Base-by-base conservation (phyloP, 1,139 yeast species). In the Blastobotrys buckinghamii region DNA sequence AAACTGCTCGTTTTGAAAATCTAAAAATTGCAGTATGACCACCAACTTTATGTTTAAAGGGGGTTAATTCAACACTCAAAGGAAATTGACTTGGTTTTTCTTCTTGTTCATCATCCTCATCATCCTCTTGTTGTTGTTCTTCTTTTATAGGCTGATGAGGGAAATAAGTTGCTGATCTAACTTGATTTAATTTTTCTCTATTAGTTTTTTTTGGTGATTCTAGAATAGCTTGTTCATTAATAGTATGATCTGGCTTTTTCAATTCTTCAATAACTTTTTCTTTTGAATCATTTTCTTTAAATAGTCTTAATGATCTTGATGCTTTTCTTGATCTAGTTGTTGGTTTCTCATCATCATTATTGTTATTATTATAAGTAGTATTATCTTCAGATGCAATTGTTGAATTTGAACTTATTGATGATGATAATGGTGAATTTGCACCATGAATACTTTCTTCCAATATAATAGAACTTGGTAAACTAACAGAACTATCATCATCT, bases 21-120 rank as follows among this genome's bases (percentile, higher is more conserved):
- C 92, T 77, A 68, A 92, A 94, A 42, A 94, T 89, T 1, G 97
- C 97, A 0, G 97, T 92, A 64, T 94, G 99, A 0, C 99, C 99
- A 9, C 99, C 99, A 7, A 94, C 98, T 62, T 86, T 86, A 63
- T 92, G 90, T 55, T 83, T 81, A 69, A 85, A 90, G 1, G 95
- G 96, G 47, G 87, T 79, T 50, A 90, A 69, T 62, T 89, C 96
- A 1, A 89, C 96, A 0, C 96, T 64, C 16, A 65, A 57, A 1
- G 71, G 71, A 52, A 57, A 61, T 48, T 32, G 45, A 39, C 20
- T 47, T 52, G 24, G 30, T 39, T 37, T 17, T 17, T 37, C 27
- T 17, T 38, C 5, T 6, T 12, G 17, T 4, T 35, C 6, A 7
- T 35, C 12, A 4, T 35, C 5, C 39, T 35, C 39, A 5, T 38